Base-by-base conservation (phyloP, 441 rosid species). In the Raphanus hybrid region DNA sequence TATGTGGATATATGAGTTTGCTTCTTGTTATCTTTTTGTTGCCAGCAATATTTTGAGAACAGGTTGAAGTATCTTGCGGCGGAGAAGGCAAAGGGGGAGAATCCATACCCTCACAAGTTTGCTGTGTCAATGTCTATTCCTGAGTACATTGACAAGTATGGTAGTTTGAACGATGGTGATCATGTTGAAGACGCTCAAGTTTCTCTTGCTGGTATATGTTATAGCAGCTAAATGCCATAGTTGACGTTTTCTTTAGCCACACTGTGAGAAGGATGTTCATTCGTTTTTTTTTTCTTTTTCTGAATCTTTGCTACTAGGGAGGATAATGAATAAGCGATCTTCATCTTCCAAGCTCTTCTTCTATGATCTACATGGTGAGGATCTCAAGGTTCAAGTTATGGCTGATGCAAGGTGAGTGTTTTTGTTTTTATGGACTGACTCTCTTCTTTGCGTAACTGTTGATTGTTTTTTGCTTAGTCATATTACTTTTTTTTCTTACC, bases 331-430 rank as follows among this genome's bases (percentile, higher is more conserved):
- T 85, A 94, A 92, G 82, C 75, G 98, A 12, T 76, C 97, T 78
- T 90, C 97, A n/a, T 87, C 93, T 39, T 86, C 96, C 27, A 94
- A 92, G 87, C 88, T 94, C 39, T 85, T 90, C 82, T 94, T 94
- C 74, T 94, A 92, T 75, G 98, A 94, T 81, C 73, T 94, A 79
- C 91, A 90, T 41, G 87, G 86, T 54, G 80, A 64, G 32, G 93
- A 90, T 68, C 81, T 78, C 32, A 94, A 94, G 80, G 91, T 94
- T 72, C 97, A 92, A 83, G 94, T 93, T 45, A 91, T 91, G 95
- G 87, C 94, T 81, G 97, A 91, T 82, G 91, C 87, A 1, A 92
- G 94, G 97, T 93, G 77, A 67, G 57, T 58, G 61, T 59, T 29
- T 39, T 67, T 35, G 64, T 14, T 60, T 60, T 12, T 23, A 32